Evolutionary conservation across 129 eudicot species (phyloP).

Genomic region (sunflower (Helianthus annuus)): DNA sequence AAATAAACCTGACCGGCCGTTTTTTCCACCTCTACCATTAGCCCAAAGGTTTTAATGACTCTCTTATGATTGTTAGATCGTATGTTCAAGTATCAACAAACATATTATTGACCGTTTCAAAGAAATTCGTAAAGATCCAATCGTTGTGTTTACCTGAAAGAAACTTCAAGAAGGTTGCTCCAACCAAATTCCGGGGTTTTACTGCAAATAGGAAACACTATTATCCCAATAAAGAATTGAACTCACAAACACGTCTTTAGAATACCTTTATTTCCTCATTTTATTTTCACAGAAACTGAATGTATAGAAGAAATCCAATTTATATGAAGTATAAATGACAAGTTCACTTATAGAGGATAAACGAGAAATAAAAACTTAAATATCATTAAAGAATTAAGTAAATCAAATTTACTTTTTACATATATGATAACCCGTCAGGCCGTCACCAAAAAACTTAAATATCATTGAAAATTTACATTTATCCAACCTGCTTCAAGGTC

Average conservation of each 20-base stretch:
- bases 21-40: background rate
- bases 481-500: constrained; percentile 87
- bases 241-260: background rate
- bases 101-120: background rate
- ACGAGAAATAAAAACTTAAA: background rate
- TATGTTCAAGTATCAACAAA: background rate
- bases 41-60: constrained; percentile 6
- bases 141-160: constrained; percentile 62
- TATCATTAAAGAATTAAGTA: background rate
- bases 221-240: constrained; percentile 1
- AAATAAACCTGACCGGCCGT: background rate
- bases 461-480: constrained; percentile 1
- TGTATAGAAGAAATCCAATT: background rate
- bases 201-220: constrained; percentile 47
- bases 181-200: constrained; percentile 77
- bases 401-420: background rate
- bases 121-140: background rate
- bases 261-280: background rate
- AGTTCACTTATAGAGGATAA: background rate
- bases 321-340: background rate
- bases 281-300: background rate
- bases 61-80: background rate
- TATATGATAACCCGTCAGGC: background rate
- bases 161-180: constrained; percentile 87
- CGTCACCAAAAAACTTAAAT: background rate